Evolutionary conservation across 768 basidiomycete genomes (phyloP).

Genomic region (Suillus bovinus): DNA sequence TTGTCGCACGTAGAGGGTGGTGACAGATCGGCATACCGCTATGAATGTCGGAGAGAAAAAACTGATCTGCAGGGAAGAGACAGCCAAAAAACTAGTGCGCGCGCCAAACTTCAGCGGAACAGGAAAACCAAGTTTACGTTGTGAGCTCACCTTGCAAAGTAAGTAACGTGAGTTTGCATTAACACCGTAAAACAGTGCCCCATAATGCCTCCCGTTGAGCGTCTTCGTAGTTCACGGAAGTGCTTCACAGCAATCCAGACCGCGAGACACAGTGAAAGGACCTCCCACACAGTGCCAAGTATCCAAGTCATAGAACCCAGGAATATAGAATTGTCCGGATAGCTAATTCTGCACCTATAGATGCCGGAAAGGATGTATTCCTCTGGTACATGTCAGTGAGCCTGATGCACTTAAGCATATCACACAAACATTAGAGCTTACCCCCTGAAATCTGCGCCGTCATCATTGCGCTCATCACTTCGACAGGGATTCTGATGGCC

Average conservation of each 20-base stretch:
- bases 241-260: neutral
- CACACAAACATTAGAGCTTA: neutral
- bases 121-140: neutral
- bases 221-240: neutral
- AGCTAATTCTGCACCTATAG: neutral
- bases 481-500: neutral
- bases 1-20: neutral
- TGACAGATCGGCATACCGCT: neutral
- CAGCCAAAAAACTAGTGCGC: neutral
- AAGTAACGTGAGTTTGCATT: neutral
- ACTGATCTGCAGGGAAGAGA: neutral
- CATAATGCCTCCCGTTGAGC: neutral
- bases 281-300: neutral
- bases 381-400: neutral
- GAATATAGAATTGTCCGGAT: neutral
- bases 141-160: neutral
- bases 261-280: neutral
- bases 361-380: neutral
- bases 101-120: neutral
- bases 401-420: neutral
- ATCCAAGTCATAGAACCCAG: neutral
- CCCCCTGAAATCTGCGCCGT: neutral
- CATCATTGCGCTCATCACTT: rapidly evolving
- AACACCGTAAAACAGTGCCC: neutral
- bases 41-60: neutral